Conservation (phyloP, 139 green algal species). For the Klebsormidium nitens region DNA sequence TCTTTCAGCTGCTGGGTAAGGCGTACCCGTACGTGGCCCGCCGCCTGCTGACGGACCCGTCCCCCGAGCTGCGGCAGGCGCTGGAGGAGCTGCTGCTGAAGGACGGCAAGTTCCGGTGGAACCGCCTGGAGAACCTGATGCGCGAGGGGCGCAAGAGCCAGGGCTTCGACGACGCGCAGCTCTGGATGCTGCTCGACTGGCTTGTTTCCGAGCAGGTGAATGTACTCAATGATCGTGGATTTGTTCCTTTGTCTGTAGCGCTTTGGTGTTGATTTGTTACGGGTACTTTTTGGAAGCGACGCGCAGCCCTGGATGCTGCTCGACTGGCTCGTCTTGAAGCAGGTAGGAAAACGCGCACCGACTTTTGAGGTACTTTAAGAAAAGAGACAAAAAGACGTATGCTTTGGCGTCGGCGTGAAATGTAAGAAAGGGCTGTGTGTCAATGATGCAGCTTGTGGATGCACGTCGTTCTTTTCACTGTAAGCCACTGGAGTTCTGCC, state of each 20-base stretch:
- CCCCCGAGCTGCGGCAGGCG: constrained; percentile 20
- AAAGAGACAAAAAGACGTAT: neutral
- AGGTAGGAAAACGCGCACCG: neutral
- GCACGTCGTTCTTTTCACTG: too few relatives aligned
- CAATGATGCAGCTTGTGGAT: too few relatives aligned
- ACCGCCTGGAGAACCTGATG: constrained; percentile 81
- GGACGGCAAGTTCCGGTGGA: constrained; percentile 42
- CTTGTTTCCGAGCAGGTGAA: constrained; percentile 50
- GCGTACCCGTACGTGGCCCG: constrained; percentile 96
- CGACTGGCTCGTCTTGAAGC: constrained; percentile 63
- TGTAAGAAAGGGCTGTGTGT: neutral
- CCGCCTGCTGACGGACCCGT: constrained; percentile 85
- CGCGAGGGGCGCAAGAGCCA: constrained; percentile 64
- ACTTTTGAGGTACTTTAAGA: neutral
- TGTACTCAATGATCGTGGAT: too few relatives aligned
- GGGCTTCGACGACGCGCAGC: constrained; percentile 70
- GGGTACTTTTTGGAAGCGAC: constrained; percentile 11
- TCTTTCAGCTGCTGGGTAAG: constrained; percentile 56
- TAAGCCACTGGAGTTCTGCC: too few relatives aligned
- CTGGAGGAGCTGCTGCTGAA: constrained; percentile 37
- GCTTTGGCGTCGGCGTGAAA: neutral
- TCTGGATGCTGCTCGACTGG: constrained; percentile 83
- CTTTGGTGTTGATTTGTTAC: too few relatives aligned
- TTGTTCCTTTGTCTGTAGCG: too few relatives aligned
- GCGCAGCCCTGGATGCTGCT: constrained; percentile 78